A percentile compares a stretch with the other conserved stretches of the same genome.
These are phyloP conservation scores for Acacia acuminata DNA, from an alignment of 306 rosid genomes.

Conservation along the genomic window DNA sequence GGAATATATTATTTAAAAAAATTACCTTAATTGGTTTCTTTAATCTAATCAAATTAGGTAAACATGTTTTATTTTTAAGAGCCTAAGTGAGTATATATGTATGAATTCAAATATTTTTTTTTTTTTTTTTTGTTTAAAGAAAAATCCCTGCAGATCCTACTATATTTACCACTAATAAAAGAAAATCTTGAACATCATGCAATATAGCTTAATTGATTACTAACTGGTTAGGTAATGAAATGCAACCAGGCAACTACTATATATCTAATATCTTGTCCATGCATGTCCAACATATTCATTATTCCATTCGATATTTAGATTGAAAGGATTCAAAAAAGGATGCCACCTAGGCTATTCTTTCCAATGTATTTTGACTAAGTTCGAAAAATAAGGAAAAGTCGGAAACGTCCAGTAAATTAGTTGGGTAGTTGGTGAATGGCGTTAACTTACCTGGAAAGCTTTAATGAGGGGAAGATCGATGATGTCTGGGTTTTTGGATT, in stretches of 20 bases:
- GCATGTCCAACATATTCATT: not conserved
- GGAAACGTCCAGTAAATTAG: not conserved
- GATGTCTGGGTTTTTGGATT: slow-evolving; percentile 66
- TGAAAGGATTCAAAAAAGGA: not conserved
- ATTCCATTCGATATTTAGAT: not conserved
- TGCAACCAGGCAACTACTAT: not conserved
- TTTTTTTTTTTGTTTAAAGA: not conserved
- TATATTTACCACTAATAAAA: not conserved
- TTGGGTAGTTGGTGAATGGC: not conserved
- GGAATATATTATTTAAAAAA: too few relatives aligned
- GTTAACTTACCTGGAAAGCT: slow-evolving; percentile 54
- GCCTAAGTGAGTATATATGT: too few relatives aligned
- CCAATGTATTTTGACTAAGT: not conserved
- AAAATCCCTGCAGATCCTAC: not conserved
- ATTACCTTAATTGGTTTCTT: too few relatives aligned
- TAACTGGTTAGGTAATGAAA: not conserved
- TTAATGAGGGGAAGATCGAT: slow-evolving; percentile 66
- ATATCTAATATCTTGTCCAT: not conserved
- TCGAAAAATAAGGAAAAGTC: not conserved
- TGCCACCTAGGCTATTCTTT: not conserved
- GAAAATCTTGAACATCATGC: not conserved
- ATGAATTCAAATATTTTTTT: not conserved
- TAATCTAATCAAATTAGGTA: too few relatives aligned
- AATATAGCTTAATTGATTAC: not conserved
- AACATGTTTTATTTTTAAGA: too few relatives aligned